Conservation (phyloP, 805 yeast genomes). For the Wickerhamia fluorescens region DNA sequence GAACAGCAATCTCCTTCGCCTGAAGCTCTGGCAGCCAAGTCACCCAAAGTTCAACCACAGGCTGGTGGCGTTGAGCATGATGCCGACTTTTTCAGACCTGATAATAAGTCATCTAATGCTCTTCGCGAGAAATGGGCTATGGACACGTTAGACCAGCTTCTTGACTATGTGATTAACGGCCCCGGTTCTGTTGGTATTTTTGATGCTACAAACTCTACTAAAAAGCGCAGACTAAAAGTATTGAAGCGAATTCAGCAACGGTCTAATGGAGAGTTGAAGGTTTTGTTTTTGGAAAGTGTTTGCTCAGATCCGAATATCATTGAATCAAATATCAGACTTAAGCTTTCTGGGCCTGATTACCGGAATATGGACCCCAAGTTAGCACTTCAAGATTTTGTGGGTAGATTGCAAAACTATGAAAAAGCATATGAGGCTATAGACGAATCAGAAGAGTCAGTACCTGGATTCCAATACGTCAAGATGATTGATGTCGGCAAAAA, state of each 20-base stretch:
- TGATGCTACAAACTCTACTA: constrained; percentile 79
- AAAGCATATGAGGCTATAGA: constrained; percentile 87
- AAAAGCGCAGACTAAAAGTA: constrained; percentile 52
- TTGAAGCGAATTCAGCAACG: constrained; percentile 50
- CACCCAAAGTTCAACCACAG: constrained; percentile 2
- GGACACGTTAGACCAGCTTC: constrained; percentile 79
- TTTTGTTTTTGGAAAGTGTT: constrained; percentile 77
- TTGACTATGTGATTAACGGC: constrained; percentile 73
- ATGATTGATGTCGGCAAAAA: constrained; percentile 96
- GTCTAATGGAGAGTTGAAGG: constrained; percentile 59
- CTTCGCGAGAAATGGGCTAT: constrained; percentile 93
- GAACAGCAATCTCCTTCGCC: constrained; percentile 12
- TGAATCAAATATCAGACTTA: constrained; percentile 76
- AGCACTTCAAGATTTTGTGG: constrained; percentile 77
- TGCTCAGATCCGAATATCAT: constrained; percentile 76
- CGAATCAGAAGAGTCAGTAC: constrained; percentile 63
- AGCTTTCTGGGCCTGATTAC: constrained; percentile 91
- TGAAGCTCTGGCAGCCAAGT: constrained; percentile 5
- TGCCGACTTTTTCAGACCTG: constrained; percentile 84
- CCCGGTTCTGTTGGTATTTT: constrained; percentile 90
- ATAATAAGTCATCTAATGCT: constrained; percentile 53
- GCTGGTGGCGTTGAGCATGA: constrained; percentile 41
- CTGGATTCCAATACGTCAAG: constrained; percentile 75
- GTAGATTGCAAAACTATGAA: constrained; percentile 76
- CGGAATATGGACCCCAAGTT: constrained; percentile 71